phyloP scores from a whole-genome alignment of 1,284 basidiomycete genomes.

The Apiotrichum porosum region DNA sequence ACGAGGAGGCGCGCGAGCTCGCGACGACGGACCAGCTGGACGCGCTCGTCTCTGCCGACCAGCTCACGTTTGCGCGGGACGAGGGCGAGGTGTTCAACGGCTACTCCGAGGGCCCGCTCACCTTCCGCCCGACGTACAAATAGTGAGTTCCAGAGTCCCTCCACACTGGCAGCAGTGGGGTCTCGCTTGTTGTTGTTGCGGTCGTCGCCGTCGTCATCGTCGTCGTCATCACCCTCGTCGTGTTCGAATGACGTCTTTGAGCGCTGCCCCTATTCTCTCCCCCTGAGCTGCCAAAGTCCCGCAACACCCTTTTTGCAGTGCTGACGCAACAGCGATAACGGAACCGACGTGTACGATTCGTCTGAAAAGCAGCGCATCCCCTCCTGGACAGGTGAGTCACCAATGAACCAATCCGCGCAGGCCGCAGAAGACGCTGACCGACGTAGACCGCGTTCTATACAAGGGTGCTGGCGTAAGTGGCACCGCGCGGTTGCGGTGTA shows the following conservation, averaged over 20 bases:
- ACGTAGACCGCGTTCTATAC: constrained; percentile 81
- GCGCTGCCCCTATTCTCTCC: too few species aligned
- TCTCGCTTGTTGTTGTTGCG: too few species aligned
- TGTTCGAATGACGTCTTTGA: too few species aligned
- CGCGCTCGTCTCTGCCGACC: constrained; percentile 72
- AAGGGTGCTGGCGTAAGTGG: constrained; percentile 63
- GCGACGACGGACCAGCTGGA: constrained; percentile 65
- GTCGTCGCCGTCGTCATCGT: too few species aligned
- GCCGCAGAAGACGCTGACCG: constrained; percentile 1
- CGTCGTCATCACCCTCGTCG: too few species aligned
- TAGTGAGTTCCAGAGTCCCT: constrained; percentile 29
- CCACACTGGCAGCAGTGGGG: too few species aligned
- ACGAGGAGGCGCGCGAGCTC: constrained; percentile 67
- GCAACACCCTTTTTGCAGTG: too few species aligned
- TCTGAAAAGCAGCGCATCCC: constrained; percentile 95
- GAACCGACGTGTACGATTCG: constrained; percentile 80
- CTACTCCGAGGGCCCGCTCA: constrained; percentile 80
- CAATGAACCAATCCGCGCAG: not conserved
- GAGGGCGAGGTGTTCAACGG: constrained; percentile 67
- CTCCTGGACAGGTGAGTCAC: constrained; percentile 80
- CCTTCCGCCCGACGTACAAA: constrained; percentile 59
- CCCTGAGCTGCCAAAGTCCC: too few species aligned
- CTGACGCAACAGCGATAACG: constrained; percentile 44
- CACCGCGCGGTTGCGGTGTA: constrained; percentile 56
- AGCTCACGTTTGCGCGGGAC: constrained; percentile 69